Conservation (phyloP, 1,284 basidiomycete genomes). For the Puccinia coronata region DNA sequence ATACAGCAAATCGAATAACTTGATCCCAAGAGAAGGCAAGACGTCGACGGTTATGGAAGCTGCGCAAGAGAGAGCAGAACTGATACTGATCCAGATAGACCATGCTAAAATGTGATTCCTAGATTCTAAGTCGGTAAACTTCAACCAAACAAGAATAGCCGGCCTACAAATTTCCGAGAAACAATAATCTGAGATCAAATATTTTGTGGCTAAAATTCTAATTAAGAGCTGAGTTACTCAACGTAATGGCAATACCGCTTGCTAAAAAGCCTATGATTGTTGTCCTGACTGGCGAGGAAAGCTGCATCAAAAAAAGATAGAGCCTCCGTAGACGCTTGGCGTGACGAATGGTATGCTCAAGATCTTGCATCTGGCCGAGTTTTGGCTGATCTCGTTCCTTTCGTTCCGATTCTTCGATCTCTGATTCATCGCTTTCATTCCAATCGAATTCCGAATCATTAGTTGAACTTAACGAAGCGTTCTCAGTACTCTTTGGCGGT, state of each 20-base stretch:
- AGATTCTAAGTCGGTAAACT: background rate
- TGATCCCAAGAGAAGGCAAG: conserved; percentile 11
- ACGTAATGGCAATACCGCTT: conserved; percentile 39
- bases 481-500: background rate
- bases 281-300: conserved; percentile 23
- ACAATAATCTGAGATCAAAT: background rate
- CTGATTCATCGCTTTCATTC: conserved; percentile 43
- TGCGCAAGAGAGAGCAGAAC: conserved; percentile 12
- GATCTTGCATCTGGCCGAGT: background rate
- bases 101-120: conserved; percentile 29
- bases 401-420: conserved; percentile 25
- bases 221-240: background rate
- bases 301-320: conserved; percentile 20
- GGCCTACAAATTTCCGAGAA: conserved; percentile 9
- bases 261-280: conserved; percentile 23
- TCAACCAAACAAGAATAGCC: conserved; percentile 20
- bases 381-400: conserved; percentile 18
- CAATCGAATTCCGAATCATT: conserved; percentile 27
- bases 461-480: background rate
- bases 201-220: background rate
- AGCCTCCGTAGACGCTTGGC: conserved; percentile 37
- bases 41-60: conserved; percentile 28
- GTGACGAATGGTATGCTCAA: conserved; percentile 30
- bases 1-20: conserved; percentile 35
- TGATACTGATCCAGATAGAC: conserved; percentile 33